Conservation (phyloP, 1,284 basidiomycete species). For the Cerioporus squamosus region DNA sequence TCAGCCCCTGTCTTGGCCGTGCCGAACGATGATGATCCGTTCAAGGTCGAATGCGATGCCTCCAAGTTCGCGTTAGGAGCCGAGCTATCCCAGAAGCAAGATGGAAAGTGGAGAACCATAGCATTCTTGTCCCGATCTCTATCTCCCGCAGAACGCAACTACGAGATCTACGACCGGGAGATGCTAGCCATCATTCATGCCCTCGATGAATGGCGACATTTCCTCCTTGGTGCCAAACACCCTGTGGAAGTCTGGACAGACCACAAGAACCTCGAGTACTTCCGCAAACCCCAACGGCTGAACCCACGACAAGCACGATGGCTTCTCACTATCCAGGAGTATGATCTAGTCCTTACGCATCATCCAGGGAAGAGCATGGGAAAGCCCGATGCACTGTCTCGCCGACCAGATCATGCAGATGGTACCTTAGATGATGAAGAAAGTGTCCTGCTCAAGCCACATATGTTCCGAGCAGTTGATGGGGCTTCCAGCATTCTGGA, state of each 20-base stretch:
- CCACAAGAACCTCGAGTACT: constrained; percentile 50
- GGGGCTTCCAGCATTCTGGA: neutral
- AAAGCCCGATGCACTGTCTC: constrained; percentile 44
- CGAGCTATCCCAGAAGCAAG: constrained; percentile 7
- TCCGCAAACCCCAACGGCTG: constrained; percentile 38
- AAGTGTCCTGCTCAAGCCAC: constrained; percentile 28
- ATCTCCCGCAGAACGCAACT: constrained; percentile 31
- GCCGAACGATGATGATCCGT: constrained; percentile 7
- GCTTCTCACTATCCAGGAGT: constrained; percentile 39
- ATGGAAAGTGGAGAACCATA: constrained; percentile 14
- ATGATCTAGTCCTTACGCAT: constrained; percentile 42
- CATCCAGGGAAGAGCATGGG: constrained; percentile 39
- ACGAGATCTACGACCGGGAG: constrained; percentile 43
- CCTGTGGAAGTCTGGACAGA: constrained; percentile 36
- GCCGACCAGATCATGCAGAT: constrained; percentile 38
- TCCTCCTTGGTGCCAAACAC: constrained; percentile 26
- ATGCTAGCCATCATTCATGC: constrained; percentile 38
- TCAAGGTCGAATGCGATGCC: constrained; percentile 7
- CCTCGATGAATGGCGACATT: constrained; percentile 38
- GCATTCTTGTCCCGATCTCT: constrained; percentile 11
- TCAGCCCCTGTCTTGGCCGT: constrained; percentile 22
- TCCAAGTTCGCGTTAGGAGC: constrained; percentile 12
- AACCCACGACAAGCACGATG: constrained; percentile 45
- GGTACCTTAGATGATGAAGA: constrained; percentile 37
- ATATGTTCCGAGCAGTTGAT: neutral